Base-by-base conservation (phyloP, 2,329 filamentous ascomycete species). In the Lojkania enalia region DNA sequence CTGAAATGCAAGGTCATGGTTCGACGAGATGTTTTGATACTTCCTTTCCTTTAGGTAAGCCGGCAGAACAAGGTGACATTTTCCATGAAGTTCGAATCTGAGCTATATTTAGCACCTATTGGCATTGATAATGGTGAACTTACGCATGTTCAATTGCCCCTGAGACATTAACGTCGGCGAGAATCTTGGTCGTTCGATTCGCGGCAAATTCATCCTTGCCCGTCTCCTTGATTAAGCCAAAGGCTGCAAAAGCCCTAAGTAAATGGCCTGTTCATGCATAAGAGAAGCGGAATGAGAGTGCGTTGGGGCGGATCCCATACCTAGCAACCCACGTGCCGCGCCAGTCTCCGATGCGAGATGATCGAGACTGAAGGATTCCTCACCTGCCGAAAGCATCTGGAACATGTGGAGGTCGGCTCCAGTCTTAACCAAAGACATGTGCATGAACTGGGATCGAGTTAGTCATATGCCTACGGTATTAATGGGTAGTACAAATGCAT, bases 161-260 rank as follows among this genome's bases (percentile, higher is more conserved):
- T 16, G 52, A 31, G 20, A 65, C 51, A 30, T 63, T 52, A 0
- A 56, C 51, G 9, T 64, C 52, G 1, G 63, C 56, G 2, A 71
- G 49, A 3, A 47, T 35, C 6, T 54, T 48, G 1, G 69, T 70
- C 7, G 58, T 49, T 16, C 58, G 52, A 42, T 61, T 70, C 18
- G 66, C 56, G 2, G 48, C 39, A 31, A 63, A 72, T 0, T 39
- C 47, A 50, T 68, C 57, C 21, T 57, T 51, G 3, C 31, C 48
- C 0, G 55, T 53, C 50, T 72, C 65, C 4, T 42, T 30, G 36
- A 71, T 60, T 13, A 64, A 36, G 11, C 60, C 58, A 38, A 63
- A 64, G 1, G 69, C 55, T 12, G 61, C 61, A 21, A 67, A 55
- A 33, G 61, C 63, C 23, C 69, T 61, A 5, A 72, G 46, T 11